phyloP scores from a whole-genome alignment of 106 monocot genomes.

The Acorus gramineus region DNA sequence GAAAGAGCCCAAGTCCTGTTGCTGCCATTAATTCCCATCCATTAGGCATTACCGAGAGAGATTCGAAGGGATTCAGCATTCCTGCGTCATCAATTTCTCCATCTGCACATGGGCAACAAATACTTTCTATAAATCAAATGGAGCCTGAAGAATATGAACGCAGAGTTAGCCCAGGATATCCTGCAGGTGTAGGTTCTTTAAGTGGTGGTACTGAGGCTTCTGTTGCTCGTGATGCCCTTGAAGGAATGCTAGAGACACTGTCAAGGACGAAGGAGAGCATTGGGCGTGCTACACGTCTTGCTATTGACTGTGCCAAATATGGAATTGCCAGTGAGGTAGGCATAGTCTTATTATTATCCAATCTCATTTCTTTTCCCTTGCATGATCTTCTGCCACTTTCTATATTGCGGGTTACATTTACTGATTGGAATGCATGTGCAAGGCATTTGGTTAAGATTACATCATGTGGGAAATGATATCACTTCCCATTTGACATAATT shows the following conservation, averaged over 20 bases:
- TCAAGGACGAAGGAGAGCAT: slow-evolving; percentile 93
- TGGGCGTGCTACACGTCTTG: slow-evolving; percentile 86
- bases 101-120: slow-evolving; percentile 12
- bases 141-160: slow-evolving; percentile 33
- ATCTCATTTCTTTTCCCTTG: not conserved
- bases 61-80: slow-evolving; percentile 17
- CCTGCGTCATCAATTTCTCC: slow-evolving; percentile 34
- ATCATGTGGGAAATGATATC: too few species aligned
- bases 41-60: slow-evolving; percentile 29
- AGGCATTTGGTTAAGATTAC: too few species aligned
- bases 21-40: slow-evolving; percentile 19
- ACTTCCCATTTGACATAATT: too few species aligned
- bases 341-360: not conserved
- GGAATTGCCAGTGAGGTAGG: slow-evolving; percentile 80
- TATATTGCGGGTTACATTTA: not conserved
- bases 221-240: slow-evolving; percentile 84
- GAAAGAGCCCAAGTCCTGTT: slow-evolving; percentile 45
- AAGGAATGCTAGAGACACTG: slow-evolving; percentile 92
- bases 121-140: slow-evolving; percentile 17
- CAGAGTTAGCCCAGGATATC: slow-evolving; percentile 29
- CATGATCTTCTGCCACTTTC: not conserved
- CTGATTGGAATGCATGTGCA: too few species aligned
- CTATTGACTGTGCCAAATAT: slow-evolving; percentile 91
- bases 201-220: slow-evolving; percentile 82
- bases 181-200: slow-evolving; percentile 32